Evolutionary conservation across 805 yeast genomes (phyloP).

Genomic region (Nadsonia fulvescens): DNA sequence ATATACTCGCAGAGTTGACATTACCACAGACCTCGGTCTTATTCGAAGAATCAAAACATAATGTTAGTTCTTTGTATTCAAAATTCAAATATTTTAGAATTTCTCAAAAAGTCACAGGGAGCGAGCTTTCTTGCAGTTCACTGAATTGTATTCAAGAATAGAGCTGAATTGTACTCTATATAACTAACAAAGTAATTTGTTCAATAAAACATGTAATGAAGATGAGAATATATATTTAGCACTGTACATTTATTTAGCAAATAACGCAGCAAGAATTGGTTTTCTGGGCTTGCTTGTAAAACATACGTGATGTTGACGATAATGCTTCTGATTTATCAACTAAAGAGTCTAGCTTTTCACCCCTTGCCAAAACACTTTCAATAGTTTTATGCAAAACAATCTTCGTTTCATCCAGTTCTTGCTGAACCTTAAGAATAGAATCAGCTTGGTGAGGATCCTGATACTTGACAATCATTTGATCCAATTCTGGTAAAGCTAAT

Average conservation of each 20-base stretch:
- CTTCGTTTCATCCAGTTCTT: conserved; percentile 93
- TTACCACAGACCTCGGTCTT: too few species aligned
- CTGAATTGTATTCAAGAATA: too few species aligned
- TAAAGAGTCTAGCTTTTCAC: conserved; percentile 83
- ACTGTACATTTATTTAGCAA: conserved; percentile 28
- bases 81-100: too few species aligned
- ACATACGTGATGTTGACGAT: conserved; percentile 75
- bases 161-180: too few species aligned
- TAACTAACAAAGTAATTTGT: too few species aligned
- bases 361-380: conserved; percentile 85
- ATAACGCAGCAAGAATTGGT: conserved; percentile 78
- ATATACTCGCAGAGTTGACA: too few species aligned
- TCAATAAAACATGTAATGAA: too few species aligned
- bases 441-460: conserved; percentile 97
- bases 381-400: conserved; percentile 91
- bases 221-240: too few species aligned
- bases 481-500: conserved; percentile 42
- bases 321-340: conserved; percentile 93
- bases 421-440: conserved; percentile 90
- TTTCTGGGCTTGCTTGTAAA: conserved; percentile 93
- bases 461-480: conserved; percentile 57
- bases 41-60: too few species aligned
- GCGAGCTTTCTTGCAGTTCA: too few species aligned
- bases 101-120: too few species aligned
- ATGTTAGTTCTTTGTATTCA: too few species aligned